phyloP scores from a whole-genome alignment of 1,139 yeast genomes.

The Taphrina flavorubra region DNA sequence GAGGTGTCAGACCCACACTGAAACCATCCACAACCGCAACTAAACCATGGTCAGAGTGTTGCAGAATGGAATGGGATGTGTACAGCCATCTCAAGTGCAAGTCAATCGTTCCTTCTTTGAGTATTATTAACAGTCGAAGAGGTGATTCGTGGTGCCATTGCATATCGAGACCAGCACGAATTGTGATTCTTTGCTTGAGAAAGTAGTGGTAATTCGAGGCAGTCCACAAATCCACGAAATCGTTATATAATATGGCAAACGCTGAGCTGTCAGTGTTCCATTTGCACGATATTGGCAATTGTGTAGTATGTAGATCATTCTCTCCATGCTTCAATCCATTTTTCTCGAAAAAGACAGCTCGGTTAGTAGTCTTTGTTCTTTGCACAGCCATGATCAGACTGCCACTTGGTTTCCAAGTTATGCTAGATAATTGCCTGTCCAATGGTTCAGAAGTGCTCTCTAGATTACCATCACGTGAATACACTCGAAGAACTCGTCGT shows the following conservation, averaged over 20 bases:
- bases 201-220: conserved; percentile 95
- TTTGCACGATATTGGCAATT: conserved; percentile 53
- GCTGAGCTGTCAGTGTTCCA: conserved; percentile 90
- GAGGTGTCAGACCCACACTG: conserved; percentile 77
- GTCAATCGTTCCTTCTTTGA: conserved; percentile 53
- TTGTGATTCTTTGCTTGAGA: conserved; percentile 73
- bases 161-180: conserved; percentile 52
- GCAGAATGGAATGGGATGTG: conserved; percentile 69
- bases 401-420: conserved; percentile 93
- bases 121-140: conserved; percentile 57
- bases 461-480: conserved; percentile 69
- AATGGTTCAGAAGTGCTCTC: conserved; percentile 91
- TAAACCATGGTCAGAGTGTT: conserved; percentile 78
- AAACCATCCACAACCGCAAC: conserved; percentile 80
- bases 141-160: conserved; percentile 92
- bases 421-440: conserved; percentile 72
- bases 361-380: conserved; percentile 54
- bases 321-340: conserved; percentile 93
- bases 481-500: conserved; percentile 84
- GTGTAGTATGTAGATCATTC: conserved; percentile 69
- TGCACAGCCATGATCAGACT: conserved; percentile 83
- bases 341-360: conserved; percentile 82
- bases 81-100: conserved; percentile 70
- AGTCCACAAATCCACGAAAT: conserved; percentile 83
- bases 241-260: conserved; percentile 67